Base-by-base conservation (phyloP, 495 filamentous ascomycete genomes). In the Chaetomium fimeti region DNA sequence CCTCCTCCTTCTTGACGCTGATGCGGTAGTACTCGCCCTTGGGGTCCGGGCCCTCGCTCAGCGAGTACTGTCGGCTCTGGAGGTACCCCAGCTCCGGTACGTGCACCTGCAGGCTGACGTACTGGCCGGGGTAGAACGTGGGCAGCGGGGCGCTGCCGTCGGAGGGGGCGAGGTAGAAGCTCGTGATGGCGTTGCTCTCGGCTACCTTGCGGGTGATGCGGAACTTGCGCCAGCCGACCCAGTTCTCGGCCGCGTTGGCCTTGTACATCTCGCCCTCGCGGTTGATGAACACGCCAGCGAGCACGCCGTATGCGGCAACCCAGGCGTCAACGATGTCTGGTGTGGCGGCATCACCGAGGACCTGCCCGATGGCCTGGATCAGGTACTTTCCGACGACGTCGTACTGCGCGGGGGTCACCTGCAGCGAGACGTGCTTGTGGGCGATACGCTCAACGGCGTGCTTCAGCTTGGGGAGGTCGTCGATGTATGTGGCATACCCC, bases 391-490 rank as follows among this genome's bases (percentile, higher is more conserved):
- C 89, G 32, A 92, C 89, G 56, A 89, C 83, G 51, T 82, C 71
- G 76, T 91, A 91, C 63, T 89, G 82, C 9, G 83, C 87, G 25
- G 89, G 84, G 61, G 82, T 75, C 67, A 92, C 85, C 74, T 85
- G 85, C 36, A 91, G 83, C 0, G 85, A 88, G 49, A 85, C 88
- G 66, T 92, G 89, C 75, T 91, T 91, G 74, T 89, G 82, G 71
- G 87, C 86, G 71, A 92, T 91, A 66, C 86, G 81, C 73, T 88
- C 85, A n/a, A 92, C 82, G 42, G 86, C 85, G 7, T 82, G 78
- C 40, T 73, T 64, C 5, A 92, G 80, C 28, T 81, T 84, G 59
- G 77, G 78, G 7, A 90, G 82, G 75, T 90, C 81, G 74, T 91
- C 89, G 71, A 91, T 88, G 72, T 91, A 80, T 24, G 80, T 78